phyloP scores from a whole-genome alignment of 345 rosid genomes.

The Lumnitzera racemosa region DNA sequence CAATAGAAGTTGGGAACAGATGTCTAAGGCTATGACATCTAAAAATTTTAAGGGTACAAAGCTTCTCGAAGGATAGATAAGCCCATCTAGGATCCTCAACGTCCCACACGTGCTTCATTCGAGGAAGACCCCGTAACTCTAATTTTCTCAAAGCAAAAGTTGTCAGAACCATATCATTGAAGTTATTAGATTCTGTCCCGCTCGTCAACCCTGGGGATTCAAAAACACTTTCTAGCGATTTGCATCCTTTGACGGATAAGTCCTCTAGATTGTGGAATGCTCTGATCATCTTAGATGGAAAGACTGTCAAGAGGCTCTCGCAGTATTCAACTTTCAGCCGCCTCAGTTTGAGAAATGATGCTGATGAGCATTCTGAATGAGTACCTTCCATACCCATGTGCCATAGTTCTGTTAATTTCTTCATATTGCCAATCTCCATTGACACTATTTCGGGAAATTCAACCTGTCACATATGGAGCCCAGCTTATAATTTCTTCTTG shows the following conservation, averaged over 20 bases:
- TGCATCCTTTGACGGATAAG: background rate
- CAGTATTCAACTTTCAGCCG: background rate
- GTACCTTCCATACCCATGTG: too few species aligned
- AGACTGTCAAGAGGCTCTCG: background rate
- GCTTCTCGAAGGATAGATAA: background rate
- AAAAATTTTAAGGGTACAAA: background rate
- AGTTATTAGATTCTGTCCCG: background rate
- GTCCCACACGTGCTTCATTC: background rate
- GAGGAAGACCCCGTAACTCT: background rate
- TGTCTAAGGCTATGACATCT: background rate
- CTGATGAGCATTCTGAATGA: too few species aligned
- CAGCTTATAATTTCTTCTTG: background rate
- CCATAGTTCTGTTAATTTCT: too few species aligned
- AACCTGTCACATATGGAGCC: background rate
- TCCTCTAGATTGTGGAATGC: background rate
- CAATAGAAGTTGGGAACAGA: background rate
- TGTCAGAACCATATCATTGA: background rate
- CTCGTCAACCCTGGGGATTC: background rate
- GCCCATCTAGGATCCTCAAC: background rate
- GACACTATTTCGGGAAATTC: too few species aligned
- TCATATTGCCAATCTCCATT: too few species aligned
- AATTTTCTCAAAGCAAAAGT: background rate
- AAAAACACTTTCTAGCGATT: background rate
- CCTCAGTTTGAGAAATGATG: background rate
- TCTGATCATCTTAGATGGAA: background rate